phyloP scores from a whole-genome alignment of 345 rosid genomes.

The Eutrema japonicum region DNA sequence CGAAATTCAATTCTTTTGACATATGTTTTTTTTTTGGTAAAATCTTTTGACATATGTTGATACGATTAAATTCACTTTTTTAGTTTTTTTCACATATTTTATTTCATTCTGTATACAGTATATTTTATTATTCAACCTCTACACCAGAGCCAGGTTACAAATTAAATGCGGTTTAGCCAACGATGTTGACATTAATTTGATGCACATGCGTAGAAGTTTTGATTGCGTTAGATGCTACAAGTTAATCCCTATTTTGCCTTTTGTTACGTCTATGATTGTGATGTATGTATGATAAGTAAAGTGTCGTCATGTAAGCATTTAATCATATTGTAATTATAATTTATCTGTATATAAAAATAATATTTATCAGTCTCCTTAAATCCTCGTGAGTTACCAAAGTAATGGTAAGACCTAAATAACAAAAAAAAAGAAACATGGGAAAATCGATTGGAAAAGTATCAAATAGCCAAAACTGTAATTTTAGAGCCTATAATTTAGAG shows the following conservation, averaged over 20 bases:
- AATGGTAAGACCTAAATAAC: neutral
- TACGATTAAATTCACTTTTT: too few relatives aligned
- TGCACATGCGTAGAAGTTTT: neutral
- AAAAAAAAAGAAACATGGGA: neutral
- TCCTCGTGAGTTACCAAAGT: neutral
- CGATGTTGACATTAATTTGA: neutral
- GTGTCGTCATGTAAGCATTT: slow-evolving; percentile 14
- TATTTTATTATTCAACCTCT: too few relatives aligned
- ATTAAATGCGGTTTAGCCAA: neutral
- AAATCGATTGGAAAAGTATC: neutral
- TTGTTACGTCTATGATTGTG: slow-evolving; percentile 2
- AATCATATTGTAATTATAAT: neutral
- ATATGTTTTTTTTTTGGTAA: too few relatives aligned
- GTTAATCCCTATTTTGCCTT: neutral
- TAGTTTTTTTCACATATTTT: too few relatives aligned
- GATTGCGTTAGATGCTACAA: neutral
- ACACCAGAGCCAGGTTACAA: too few relatives aligned
- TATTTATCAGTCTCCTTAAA: neutral
- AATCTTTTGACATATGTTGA: too few relatives aligned
- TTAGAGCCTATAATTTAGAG: neutral
- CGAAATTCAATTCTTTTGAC: too few relatives aligned
- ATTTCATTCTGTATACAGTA: too few relatives aligned
- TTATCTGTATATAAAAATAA: neutral
- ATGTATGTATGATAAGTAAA: slow-evolving; percentile 1
- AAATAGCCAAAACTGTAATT: neutral